Conservation (phyloP, 2,329 filamentous ascomycete genomes). For the Penicillium sp. region DNA sequence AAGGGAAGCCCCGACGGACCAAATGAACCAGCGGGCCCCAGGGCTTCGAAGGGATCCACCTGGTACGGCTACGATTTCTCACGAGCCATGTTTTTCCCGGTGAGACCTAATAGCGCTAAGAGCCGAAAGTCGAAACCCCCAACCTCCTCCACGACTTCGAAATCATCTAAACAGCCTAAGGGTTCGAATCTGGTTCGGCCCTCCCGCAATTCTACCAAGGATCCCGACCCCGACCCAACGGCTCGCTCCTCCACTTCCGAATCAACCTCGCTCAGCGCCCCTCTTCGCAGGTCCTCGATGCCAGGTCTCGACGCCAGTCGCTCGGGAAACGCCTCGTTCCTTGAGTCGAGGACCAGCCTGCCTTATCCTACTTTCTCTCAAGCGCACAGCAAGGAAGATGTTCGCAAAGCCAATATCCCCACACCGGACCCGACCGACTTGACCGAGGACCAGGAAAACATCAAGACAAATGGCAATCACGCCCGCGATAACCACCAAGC, state of each 20-base stretch:
- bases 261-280: constrained; percentile 19
- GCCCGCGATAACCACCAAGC: constrained; percentile 34
- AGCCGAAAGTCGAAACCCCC: constrained; percentile 24
- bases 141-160: constrained; percentile 24
- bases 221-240: constrained; percentile 28
- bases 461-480: constrained; percentile 31
- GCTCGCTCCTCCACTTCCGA: constrained; percentile 30
- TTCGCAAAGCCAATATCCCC: constrained; percentile 54
- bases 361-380: constrained; percentile 86
- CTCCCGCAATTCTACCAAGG: constrained; percentile 36
- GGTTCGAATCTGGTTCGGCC: constrained; percentile 32
- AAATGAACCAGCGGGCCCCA: constrained; percentile 20
- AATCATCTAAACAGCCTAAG: constrained; percentile 29
- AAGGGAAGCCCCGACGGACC: constrained; percentile 13
- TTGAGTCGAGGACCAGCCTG: constrained; percentile 51
- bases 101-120: constrained; percentile 37
- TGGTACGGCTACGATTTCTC: constrained; percentile 25
- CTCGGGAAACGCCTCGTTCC: constrained; percentile 37
- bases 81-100: constrained; percentile 38
- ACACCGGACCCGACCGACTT: constrained; percentile 74
- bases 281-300: constrained; percentile 50
- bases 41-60: constrained; percentile 22
- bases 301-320: constrained; percentile 47
- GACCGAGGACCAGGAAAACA: constrained; percentile 47
- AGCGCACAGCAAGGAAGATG: constrained; percentile 83